Evolutionary conservation across 805 yeast genomes (phyloP), one percentile per base, ranked within the genome.

Genomic region (Metschnikowia sp.): DNA sequence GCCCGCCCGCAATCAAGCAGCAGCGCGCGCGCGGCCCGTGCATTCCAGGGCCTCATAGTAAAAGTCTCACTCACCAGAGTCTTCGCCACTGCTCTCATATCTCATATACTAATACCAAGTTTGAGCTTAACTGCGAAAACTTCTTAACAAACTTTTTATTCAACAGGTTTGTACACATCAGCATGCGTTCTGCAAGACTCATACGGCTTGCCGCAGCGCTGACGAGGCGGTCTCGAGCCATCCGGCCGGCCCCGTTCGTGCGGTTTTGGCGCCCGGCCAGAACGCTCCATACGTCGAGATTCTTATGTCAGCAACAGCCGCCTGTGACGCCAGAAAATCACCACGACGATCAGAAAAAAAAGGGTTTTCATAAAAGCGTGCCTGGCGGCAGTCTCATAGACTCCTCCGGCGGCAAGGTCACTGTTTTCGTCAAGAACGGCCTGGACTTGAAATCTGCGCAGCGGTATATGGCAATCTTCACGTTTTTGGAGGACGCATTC

Each of bases 401-500:
- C 15, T 10, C 12, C 13, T 8, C 28, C 37, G 29, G 29, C 36
- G 34, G 28, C n/a, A 13, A 26, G 13, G 22, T 37, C 22, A 32
- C 28, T 12, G 13, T 43, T 8, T 42, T 15, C 13, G 11, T 22
- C 30, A 26, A 32, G 32, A 32, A 45, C 33, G 49, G 49, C 10
- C 53, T 60, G 40, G 52, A 60, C 18, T 30, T 51, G 8, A 52
- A 47, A 8, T 32, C 43, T 34, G 50, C 59, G 10, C 40, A 47
- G 26, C 46, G 61, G 13, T 59, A 59, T 38, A 39, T 43, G 31
- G 47, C 45, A 6, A 50, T 55, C 11, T 61, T 54, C 45, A 38
- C 45, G 39, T 66, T 56, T 44, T 58, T 59, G 57, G 53, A 63
- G 47, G 54, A 50, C 35, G 54, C 61, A 5, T 66, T 63, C 44